Evolutionary conservation across 1,284 basidiomycete genomes (phyloP).

Genomic region (Sanghuangporus weigelae): DNA sequence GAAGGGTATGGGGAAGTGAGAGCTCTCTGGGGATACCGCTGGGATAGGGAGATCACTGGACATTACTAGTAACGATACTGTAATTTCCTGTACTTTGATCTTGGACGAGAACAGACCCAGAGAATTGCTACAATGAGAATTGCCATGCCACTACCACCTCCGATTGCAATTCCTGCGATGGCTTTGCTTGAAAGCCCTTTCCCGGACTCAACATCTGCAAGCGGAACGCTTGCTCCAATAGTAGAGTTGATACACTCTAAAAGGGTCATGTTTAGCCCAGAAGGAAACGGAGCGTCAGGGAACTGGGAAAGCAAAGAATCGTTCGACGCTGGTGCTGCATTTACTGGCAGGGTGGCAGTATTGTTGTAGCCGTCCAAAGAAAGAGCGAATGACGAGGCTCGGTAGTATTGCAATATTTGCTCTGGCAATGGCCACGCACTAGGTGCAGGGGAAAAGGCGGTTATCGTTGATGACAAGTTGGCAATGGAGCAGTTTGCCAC

Average conservation of each 20-base stretch:
- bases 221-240: conserved; percentile 12
- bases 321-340: conserved; percentile 6
- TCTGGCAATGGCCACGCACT: conserved; percentile 20
- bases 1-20: no score
- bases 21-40: no score
- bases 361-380: conserved; percentile 25
- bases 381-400: conserved; percentile 24
- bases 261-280: conserved; percentile 17
- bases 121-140: no score
- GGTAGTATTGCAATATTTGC: conserved; percentile 27
- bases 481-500: conserved; percentile 21
- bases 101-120: no score
- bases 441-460: conserved; percentile 4
- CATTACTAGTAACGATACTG: no score
- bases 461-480: conserved; percentile 13
- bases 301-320: not conserved
- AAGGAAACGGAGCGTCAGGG: conserved; percentile 18
- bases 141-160: no score
- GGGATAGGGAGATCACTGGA: no score
- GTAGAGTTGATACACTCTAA: conserved; percentile 20
- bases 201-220: not conserved
- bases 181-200: no score
- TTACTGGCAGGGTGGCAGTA: conserved; percentile 20
- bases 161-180: no score
- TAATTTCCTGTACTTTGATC: no score